A percentile compares a stretch with the other conserved stretches of the same genome.
Conservation (phyloP, 2,329 filamentous ascomycete genomes). For the Thielaviopsis ethacetica region DNA sequence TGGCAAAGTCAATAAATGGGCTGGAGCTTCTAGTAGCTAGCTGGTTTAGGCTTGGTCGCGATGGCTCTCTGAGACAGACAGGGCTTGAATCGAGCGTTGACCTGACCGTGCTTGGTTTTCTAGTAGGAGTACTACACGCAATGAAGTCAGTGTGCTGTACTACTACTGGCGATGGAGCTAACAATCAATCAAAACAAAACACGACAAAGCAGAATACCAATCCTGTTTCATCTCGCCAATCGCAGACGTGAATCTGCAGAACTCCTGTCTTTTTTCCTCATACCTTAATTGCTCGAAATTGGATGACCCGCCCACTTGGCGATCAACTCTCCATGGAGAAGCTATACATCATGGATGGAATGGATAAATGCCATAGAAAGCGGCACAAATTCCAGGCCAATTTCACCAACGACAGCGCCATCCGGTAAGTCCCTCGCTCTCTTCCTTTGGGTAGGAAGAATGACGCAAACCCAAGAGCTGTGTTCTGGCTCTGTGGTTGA, state of each 20-base stretch:
- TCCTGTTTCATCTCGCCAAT: background rate
- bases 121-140: no score
- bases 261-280: background rate
- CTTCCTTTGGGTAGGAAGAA: background rate
- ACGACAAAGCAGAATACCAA: background rate
- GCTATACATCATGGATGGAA: background rate
- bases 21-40: background rate
- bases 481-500: background rate
- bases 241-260: background rate
- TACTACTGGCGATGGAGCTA: background rate
- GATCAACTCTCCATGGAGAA: background rate
- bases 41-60: background rate
- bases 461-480: background rate
- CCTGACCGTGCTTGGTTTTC: background rate
- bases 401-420: background rate
- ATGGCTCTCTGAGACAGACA: background rate
- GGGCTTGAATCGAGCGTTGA: background rate
- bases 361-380: background rate
- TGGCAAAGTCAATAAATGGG: background rate
- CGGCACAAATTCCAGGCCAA: background rate
- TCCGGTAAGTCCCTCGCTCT: background rate
- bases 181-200: background rate
- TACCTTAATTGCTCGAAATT: background rate
- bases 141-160: background rate
- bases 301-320: background rate